These are phyloP conservation scores for Iberis pinnata DNA, from an alignment of 345 rosid genomes.

Conservation along the genomic window DNA sequence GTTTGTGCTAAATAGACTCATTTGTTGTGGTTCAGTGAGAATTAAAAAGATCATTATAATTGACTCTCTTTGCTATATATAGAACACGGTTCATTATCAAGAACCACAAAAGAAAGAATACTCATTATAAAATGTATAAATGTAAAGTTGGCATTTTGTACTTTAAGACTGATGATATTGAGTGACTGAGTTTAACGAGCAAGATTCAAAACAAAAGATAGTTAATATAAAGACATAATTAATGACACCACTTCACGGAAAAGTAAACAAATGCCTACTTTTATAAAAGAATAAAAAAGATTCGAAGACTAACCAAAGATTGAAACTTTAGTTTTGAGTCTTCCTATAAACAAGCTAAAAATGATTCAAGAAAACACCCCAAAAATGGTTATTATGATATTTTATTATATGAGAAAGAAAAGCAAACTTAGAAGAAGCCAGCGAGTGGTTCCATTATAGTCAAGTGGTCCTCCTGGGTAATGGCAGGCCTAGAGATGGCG, in stretches of 20 bases:
- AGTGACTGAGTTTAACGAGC: constrained; percentile 31
- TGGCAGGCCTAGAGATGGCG: constrained; percentile 52
- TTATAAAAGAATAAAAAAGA: neutral
- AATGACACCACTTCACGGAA: no score
- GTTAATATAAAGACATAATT: constrained; percentile 23
- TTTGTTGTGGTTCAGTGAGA: no score
- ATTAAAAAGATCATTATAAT: constrained; percentile 16
- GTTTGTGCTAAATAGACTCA: no score
- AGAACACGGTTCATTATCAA: constrained; percentile 27
- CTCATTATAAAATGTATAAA: neutral
- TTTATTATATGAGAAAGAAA: constrained; percentile 24
- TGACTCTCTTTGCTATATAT: constrained; percentile 20
- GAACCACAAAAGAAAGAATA: constrained; percentile 13
- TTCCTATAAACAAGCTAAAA: constrained; percentile 39
- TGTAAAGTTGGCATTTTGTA: constrained; percentile 21
- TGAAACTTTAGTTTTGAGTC: constrained; percentile 9
- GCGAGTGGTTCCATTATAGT: constrained; percentile 33
- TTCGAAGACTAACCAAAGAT: constrained; percentile 5
- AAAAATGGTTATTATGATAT: constrained; percentile 26
- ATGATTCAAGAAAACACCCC: neutral
- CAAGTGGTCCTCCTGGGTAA: constrained; percentile 70
- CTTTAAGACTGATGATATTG: constrained; percentile 25
- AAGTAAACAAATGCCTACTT: constrained; percentile 9
- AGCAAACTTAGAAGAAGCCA: constrained; percentile 69
- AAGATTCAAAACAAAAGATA: constrained; percentile 17